Evolutionary conservation across 2,329 filamentous ascomycete species (phyloP), one percentile per base, ranked within the genome.

Genomic region (Phyllosticta citriasiana): DNA sequence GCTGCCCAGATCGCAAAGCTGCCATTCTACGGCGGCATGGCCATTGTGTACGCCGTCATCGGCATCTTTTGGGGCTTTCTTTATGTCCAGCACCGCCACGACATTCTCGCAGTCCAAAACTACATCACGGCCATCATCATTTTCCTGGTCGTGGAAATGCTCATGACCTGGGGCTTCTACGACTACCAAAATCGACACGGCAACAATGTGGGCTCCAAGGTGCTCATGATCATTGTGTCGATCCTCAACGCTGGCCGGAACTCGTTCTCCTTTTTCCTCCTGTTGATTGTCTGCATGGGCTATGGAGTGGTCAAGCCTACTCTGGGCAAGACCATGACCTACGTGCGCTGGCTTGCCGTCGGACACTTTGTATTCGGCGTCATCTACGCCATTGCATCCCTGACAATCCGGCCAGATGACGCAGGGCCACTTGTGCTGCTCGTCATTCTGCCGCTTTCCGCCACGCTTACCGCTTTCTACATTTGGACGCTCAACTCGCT

Each of bases 121-220:
- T 99, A 99, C 74, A 97, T 99, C 68, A 99, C 94, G 0, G 93
- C 94, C 9, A 99, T 97, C 63, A 80, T 99, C 57, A 85, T 94
- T 58, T 99, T 99, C 77, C 79, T 99, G 53, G 90, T 97, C 16
- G 77, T 97, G 16, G 94, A 99, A 74, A 96, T 97, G 86, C 80
- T 97, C 70, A 92, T 97, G 84, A 99, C 94, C 1, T 99, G 94
- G 94, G 91, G 91, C 53, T 99, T 96, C 78, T 99, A 97, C 74
- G 94, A 99, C 76, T 97, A 89, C 73, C 85, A 96, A 71, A 99
- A 99, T 74, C 84, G 88, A 50, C 85, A 96, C 70, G 94, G 94
- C 51, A 85, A 90, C 59, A 96, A 91, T 70, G 73, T 88, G 2
- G 86, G 89, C 53, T 86, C 91, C 62, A 96, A 95, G 73, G 88